Base-by-base conservation (phyloP, 2,329 filamentous ascomycete genomes). In the Aspergillus sp. region DNA sequence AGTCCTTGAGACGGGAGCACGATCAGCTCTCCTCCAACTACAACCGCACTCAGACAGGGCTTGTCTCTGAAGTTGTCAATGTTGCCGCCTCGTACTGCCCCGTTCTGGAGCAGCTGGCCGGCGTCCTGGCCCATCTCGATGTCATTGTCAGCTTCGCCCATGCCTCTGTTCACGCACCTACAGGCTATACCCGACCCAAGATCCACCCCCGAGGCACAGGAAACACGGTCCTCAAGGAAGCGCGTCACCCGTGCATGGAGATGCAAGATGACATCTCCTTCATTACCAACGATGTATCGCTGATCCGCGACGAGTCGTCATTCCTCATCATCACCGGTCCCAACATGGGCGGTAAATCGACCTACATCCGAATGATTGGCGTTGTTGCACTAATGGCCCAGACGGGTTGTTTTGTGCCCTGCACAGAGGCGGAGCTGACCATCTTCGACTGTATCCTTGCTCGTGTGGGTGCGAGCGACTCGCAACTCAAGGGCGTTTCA, bases 311-410 rank as follows among this genome's bases (percentile, higher is more conserved):
- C 57, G 82, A 85, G 48, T 96, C 91, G 0, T 92, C 93, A 3
- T 98, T 99, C 76, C 82, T 97, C 40, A 93, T 97, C 78, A 97
- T 98, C 72, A 98, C 93, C 0, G 95, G 95, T 0, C 95, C 95
- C 51, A 99, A 99, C 76, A 99, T 99, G 95, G 96, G 95, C 66
- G 95, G 95, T 67, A 99, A 99, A 78, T 96, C 91, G 8, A 99
- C 93, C 0, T 99, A 97, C 73, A 99, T 99, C 70, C 90, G 96
- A 17, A 95, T 98, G 73, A 96, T 96, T 21, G 95, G 93, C 33
- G 95, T 97, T 53, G 95, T 99, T 59, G 93, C 95, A 1, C 84
- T 99, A 37, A 96, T 99, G 92, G 95, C 95, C 0, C 95, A 99
- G 73, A 87, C 96, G 19, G 95, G 95, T 55, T 96, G 92, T 75